Evolutionary conservation across 208 protist genomes (phyloP).

Genomic region (Trypanosoma conorhini): DNA sequence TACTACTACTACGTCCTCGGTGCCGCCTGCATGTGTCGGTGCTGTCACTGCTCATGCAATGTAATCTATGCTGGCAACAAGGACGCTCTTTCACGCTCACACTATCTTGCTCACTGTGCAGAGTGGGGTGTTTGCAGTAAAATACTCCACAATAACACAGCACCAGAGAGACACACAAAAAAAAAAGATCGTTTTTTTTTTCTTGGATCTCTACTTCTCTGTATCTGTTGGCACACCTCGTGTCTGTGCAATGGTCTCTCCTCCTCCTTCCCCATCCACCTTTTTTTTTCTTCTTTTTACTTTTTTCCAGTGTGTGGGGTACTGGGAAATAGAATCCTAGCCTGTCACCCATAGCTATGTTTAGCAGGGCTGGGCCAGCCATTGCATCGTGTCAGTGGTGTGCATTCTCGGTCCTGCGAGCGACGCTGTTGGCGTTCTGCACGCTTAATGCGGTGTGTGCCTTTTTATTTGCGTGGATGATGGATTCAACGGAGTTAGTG

Average conservation of each 20-base stretch:
- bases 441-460: conserved; percentile 19
- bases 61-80: background rate
- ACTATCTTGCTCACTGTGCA: too few species aligned
- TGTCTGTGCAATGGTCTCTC: background rate
- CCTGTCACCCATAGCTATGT: conserved; percentile 9
- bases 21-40: too few species aligned
- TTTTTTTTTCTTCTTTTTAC: background rate
- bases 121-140: too few species aligned
- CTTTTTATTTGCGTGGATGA: conserved; percentile 36
- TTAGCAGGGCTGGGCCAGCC: background rate
- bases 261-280: background rate
- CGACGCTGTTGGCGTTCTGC: conserved; percentile 19
- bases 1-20: background rate
- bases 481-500: conserved; percentile 25
- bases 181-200: too few species aligned
- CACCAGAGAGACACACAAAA: too few species aligned
- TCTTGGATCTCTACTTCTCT: too few species aligned
- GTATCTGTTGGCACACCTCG: too few species aligned
- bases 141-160: too few species aligned
- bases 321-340: background rate
- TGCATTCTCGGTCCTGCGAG: conserved; percentile 18
- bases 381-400: conserved; percentile 8
- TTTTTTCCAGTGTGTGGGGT: conserved; percentile 3
- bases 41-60: background rate
- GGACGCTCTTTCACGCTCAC: too few species aligned